A percentile compares a stretch with the other conserved stretches of the same genome.
These are phyloP conservation scores for Pelargonium nanum DNA, from an alignment of 345 rosid species.

Conservation along the genomic window DNA sequence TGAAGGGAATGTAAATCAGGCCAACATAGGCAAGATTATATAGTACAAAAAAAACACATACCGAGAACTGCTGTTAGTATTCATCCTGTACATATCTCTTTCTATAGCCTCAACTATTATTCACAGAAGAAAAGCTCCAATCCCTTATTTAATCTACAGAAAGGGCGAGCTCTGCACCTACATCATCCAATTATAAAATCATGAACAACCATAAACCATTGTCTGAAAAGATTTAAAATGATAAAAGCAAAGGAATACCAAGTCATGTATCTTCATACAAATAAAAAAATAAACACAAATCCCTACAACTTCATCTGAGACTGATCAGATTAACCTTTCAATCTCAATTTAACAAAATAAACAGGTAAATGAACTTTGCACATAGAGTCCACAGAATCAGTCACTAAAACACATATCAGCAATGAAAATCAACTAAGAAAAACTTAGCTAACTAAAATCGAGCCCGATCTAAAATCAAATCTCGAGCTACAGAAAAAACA, in stretches of 20 bases:
- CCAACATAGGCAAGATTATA: neutral
- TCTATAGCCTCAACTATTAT: slow-evolving; percentile 2
- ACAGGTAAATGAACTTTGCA: too few species aligned
- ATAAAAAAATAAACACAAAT: too few species aligned
- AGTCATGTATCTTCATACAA: too few species aligned
- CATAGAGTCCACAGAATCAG: too few species aligned
- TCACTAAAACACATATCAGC: neutral
- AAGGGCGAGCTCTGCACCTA: neutral
- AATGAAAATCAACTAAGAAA: too few species aligned
- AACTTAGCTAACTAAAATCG: neutral
- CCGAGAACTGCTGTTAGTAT: slow-evolving; percentile 20
- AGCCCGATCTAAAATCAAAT: neutral
- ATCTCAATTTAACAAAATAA: neutral
- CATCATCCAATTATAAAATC: neutral
- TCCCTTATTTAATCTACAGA: slow-evolving; percentile 20
- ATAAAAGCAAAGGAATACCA: too few species aligned
- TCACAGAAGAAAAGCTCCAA: slow-evolving; percentile 18
- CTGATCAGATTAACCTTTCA: neutral
- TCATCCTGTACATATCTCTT: slow-evolving; percentile 24
- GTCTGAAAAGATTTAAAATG: slow-evolving; percentile 13
- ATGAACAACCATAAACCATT: slow-evolving; percentile 12
- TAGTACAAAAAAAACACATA: slow-evolving; percentile 7
- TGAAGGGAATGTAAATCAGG: neutral
- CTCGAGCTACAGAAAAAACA: neutral
- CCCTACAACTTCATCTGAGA: neutral